Evolutionary conservation across 2,329 filamentous ascomycete species (phyloP).

Genomic region (Beauveria australis): DNA sequence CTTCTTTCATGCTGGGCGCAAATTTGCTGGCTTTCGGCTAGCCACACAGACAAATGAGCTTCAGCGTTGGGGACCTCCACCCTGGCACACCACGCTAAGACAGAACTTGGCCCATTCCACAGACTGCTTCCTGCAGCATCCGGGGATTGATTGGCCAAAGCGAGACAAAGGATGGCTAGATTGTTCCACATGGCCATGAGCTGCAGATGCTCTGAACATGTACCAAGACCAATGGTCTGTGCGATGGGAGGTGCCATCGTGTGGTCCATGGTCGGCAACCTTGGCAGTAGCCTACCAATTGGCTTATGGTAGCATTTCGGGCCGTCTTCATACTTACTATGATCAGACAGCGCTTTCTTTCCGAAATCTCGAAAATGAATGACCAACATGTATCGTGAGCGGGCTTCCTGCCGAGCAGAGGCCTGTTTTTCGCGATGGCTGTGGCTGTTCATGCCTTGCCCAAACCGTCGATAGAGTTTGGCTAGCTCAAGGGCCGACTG

Average conservation of each 20-base stretch:
- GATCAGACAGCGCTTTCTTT: too few relatives aligned
- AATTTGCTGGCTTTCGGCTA: neutral
- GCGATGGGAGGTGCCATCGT: slow-evolving; percentile 6
- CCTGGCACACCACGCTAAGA: neutral
- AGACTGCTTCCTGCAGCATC: neutral
- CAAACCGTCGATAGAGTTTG: slow-evolving; percentile 1
- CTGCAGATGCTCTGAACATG: neutral
- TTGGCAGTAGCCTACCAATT: neutral
- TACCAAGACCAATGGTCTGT: slow-evolving; percentile 6
- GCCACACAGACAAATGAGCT: slow-evolving; percentile 2
- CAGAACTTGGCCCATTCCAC: neutral
- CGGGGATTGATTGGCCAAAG: slow-evolving; percentile 1
- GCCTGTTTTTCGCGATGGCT: neutral
- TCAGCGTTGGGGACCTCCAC: neutral
- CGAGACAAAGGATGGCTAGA: neutral
- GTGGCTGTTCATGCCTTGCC: neutral
- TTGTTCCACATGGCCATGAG: neutral
- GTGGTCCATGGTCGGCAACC: neutral
- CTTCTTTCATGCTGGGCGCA: neutral
- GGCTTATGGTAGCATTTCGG: neutral
- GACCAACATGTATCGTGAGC: neutral
- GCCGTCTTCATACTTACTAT: neutral
- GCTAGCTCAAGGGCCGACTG: neutral
- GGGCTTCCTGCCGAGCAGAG: neutral
- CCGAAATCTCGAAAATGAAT: neutral